Base-by-base conservation (phyloP, 2,329 filamentous ascomycete species). In the Ustulina deusta region DNA sequence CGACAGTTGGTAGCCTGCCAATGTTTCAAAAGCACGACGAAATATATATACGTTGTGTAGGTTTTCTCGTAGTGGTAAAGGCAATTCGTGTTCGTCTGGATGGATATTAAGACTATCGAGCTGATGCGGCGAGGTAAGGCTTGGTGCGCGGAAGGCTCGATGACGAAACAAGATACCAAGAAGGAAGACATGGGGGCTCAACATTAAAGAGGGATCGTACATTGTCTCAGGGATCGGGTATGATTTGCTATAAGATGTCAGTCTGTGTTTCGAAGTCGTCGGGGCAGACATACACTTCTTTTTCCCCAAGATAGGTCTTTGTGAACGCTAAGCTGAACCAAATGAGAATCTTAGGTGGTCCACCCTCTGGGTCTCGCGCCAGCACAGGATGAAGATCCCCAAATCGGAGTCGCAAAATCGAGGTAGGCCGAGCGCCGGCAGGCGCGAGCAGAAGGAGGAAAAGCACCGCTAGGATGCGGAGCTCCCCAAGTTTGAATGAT, bases 111-210 rank as follows among this genome's bases (percentile, higher is more conserved):
- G 70, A 48, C n/a, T n/a, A n/a, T n/a, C n/a, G 6, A 78, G 42
- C 13, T 61, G 17, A 17, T 72, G 27, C 6, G 68, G 66, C n/a
- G 63, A 75, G 46, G 52, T 75, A 27, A 78, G 71, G 62, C 55
- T 74, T 6, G 56, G 63, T 13, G 74, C 73, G 6, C 61, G 20
- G 57, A 77, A 78, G 0, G 71, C 72, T 55, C 66, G 56, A 59
- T 77, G 62, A 20, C 69, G 60, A 68, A 78, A 76, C 40, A 76
- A 67, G 48, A 77, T 74, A 25, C 75, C 72, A 10, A 80, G 64
- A 38, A 81, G 73, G 58, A 76, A 78, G 17, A 78, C 60, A 69
- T 82, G 71, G 5, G 71, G 74, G 68, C 76, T 82, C 22, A 82
- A 75, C 10, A 80, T 70, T 15, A 82, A 71, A 6, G 72, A 79